Base-by-base conservation (phyloP, 768 basidiomycete genomes). In the Pholiota microspora region DNA sequence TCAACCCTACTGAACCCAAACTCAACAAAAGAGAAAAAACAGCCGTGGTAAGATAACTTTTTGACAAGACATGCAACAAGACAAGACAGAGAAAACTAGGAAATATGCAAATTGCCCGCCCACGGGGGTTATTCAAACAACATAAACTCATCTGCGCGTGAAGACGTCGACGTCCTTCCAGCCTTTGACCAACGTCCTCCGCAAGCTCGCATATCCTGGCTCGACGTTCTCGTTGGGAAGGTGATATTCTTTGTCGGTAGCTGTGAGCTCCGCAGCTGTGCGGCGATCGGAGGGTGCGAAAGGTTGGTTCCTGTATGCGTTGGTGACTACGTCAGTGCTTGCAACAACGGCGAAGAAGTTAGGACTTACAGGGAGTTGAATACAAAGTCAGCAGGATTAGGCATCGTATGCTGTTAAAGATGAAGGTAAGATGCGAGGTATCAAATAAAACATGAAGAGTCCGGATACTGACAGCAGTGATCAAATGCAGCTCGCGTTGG, bases 401-500 rank as follows among this genome's bases (percentile, higher is more conserved):
- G 78, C 38, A 72, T 70, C 9, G 81, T 78, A 71, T 87, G 84
- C 82, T 77, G 49, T 12, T 54, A 68, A 53, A n/a, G 50, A 57
- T 53, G 35, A 31, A 12, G 15, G 10, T 29, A 24, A 31, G 31
- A 4, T 31, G 3, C 10, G 2, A 18, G 36, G 16, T 16, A 32
- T 10, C 13, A 42, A 34, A 23, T 45, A 38, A 44, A 25, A 2
- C 15, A 35, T 9, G 46, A 57, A 18, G 27, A 13, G 67, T n/a
- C n/a, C n/a, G 48, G 45, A 40, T 27, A 72, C 84, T 49, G 67
- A 88, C 85, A 58, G 82, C 80, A 9, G 86, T 88, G 65, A 91
- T 84, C 65, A 88, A 83, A 56, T 86, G 82, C 7, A 91, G 71
- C 62, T 89, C 88, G 29, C 82, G 74, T 59, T 85, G 82, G 59